phyloP scores from a whole-genome alignment of 768 basidiomycete genomes.

The Pleurotus salmoneostramineus region DNA sequence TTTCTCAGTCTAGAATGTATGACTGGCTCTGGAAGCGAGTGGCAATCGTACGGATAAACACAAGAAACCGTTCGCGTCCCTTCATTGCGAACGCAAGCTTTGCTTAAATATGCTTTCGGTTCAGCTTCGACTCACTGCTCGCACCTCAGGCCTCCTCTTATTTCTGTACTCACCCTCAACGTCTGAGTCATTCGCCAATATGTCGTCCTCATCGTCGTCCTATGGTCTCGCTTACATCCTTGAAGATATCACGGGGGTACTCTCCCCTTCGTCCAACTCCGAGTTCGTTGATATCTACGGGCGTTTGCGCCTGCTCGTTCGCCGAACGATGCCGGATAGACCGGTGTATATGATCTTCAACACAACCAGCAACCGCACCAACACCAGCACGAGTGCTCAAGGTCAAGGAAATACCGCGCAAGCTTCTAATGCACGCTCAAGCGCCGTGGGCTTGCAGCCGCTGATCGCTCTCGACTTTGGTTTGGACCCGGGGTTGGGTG shows the following conservation, averaged over 20 bases:
- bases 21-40: too few relatives aligned
- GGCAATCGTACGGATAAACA: too few relatives aligned
- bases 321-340: constrained; percentile 42
- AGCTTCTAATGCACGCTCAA: constrained; percentile 2
- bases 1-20: too few relatives aligned
- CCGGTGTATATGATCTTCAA: constrained; percentile 54
- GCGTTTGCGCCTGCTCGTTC: constrained; percentile 47
- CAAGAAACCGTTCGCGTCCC: too few relatives aligned
- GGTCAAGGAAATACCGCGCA: too few relatives aligned
- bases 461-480: constrained; percentile 51
- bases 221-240: constrained; percentile 61
- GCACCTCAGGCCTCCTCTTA: too few relatives aligned
- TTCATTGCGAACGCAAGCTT: too few relatives aligned
- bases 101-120: too few relatives aligned
- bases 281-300: constrained; percentile 64
- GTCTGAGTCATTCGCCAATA: too few relatives aligned
- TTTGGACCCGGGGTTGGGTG: constrained; percentile 33
- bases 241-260: constrained; percentile 55
- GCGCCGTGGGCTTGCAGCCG: constrained; percentile 21
- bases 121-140: too few relatives aligned
- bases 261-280: constrained; percentile 35
- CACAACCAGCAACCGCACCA: constrained; percentile 18
- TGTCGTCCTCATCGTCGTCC: constrained; percentile 15
- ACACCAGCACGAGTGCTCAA: constrained; percentile 13
- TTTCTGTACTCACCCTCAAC: too few relatives aligned